A percentile compares a stretch with the other conserved stretches of the same genome.
These are phyloP conservation scores for Candida sp. DNA, from an alignment of 1,139 yeast species.

Conservation along the genomic window DNA sequence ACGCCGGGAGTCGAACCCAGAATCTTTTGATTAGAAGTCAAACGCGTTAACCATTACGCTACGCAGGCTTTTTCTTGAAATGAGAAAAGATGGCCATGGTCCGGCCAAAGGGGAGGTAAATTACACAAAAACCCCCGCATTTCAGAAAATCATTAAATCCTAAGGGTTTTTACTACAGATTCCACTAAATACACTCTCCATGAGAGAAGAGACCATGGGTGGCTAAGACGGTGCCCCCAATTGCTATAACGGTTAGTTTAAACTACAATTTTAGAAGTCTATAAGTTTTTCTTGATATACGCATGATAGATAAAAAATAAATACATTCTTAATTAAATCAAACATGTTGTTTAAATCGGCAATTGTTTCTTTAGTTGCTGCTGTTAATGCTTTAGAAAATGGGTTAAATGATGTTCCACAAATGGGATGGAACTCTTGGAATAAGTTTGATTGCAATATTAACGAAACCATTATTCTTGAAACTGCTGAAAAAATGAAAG, in stretches of 20 bases:
- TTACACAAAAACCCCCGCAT: no score
- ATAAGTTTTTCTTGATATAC: no score
- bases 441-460: conserved; percentile 19
- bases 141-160: no score
- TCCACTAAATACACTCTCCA: no score
- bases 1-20: conserved; percentile 50
- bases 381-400: conserved; percentile 10
- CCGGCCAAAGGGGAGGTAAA: background rate
- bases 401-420: conserved; percentile 20
- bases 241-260: no score
- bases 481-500: conserved; percentile 15
- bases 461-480: conserved; percentile 14
- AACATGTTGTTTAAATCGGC: background rate
- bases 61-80: conserved; percentile 3
- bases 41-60: conserved; percentile 14
- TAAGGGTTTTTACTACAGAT: no score
- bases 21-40: conserved; percentile 48
- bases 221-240: no score
- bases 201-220: no score
- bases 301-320: no score
- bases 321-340: background rate
- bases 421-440: conserved; percentile 27
- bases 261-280: no score
- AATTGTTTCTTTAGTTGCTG: background rate
- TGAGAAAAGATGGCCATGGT: background rate